Percentiles rank a stretch among this genome's conserved stretches.
phyloP scores from a whole-genome alignment of 1,139 yeast species.

The Blastobotrys aristatus region DNA sequence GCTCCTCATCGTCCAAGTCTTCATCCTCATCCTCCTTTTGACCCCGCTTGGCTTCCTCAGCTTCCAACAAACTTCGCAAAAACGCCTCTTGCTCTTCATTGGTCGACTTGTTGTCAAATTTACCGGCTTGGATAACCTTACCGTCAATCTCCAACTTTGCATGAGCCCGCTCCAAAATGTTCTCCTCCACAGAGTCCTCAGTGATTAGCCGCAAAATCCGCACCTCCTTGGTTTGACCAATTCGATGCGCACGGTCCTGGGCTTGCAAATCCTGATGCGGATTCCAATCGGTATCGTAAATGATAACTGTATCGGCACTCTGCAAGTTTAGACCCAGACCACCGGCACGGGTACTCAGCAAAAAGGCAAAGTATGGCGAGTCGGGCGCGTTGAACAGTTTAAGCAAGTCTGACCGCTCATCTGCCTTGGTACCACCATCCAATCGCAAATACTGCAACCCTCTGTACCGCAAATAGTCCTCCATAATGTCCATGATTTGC shows the following conservation, averaged over 20 bases:
- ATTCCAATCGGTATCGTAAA: slow-evolving; percentile 97
- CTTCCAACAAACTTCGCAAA: slow-evolving; percentile 76
- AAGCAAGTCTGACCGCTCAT: slow-evolving; percentile 82
- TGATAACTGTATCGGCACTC: slow-evolving; percentile 94
- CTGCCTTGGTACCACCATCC: slow-evolving; percentile 94
- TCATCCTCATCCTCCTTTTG: slow-evolving; percentile 58
- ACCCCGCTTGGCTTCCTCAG: slow-evolving; percentile 51
- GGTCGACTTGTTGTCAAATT: slow-evolving; percentile 93
- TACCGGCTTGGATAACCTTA: slow-evolving; percentile 98
- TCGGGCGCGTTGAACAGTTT: slow-evolving; percentile 79
- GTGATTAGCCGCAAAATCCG: slow-evolving; percentile 88
- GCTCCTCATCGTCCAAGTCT: slow-evolving; percentile 54
- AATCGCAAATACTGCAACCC: slow-evolving; percentile 78
- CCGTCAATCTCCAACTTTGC: slow-evolving; percentile 95
- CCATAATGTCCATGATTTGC: slow-evolving; percentile 97
- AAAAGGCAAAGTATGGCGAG: slow-evolving; percentile 84
- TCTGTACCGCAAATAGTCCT: slow-evolving; percentile 75
- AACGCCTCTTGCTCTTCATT: slow-evolving; percentile 96
- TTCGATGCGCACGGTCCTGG: slow-evolving; percentile 97
- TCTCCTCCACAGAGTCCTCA: slow-evolving; percentile 91
- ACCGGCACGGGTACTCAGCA: slow-evolving; percentile 94
- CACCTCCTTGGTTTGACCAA: slow-evolving; percentile 96
- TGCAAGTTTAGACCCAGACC: slow-evolving; percentile 94
- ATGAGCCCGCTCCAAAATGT: slow-evolving; percentile 88
- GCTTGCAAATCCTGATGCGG: slow-evolving; percentile 99